Conservation (phyloP, 2,329 filamentous ascomycete species). For the Diaporthe humulicola region DNA sequence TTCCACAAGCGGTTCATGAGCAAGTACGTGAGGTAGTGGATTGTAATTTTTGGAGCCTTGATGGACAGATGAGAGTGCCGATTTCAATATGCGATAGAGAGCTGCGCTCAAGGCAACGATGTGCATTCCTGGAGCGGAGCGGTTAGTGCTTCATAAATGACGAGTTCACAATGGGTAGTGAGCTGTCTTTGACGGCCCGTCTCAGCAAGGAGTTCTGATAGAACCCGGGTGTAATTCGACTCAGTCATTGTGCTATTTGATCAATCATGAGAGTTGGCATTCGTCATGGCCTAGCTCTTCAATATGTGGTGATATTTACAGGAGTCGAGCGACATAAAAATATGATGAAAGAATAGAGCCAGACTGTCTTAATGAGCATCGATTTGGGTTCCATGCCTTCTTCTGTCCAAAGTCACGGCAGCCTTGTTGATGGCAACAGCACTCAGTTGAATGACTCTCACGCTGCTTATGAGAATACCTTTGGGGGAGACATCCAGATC, state of each 20-base stretch:
- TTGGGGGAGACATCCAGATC: background rate
- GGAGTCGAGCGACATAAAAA: background rate
- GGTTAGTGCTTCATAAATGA: no score
- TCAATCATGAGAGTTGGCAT: background rate
- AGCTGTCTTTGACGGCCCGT: background rate
- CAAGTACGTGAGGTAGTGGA: conserved; percentile 69
- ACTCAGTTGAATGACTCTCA: conserved; percentile 32
- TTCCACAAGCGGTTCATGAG: conserved; percentile 98
- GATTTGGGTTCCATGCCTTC: background rate
- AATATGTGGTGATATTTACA: background rate
- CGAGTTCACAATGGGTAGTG: background rate
- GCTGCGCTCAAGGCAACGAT: background rate
- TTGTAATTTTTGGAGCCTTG: background rate
- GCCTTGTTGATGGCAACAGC: conserved; percentile 33
- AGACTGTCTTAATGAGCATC: background rate
- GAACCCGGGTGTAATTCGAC: background rate
- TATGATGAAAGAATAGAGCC: background rate
- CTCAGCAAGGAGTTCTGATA: background rate
- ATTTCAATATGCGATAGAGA: background rate
- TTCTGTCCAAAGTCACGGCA: conserved; percentile 31
- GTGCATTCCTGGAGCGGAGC: background rate
- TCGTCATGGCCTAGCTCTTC: background rate
- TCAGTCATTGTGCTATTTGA: background rate
- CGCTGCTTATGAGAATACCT: conserved; percentile 33
- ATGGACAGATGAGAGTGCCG: background rate